These are phyloP conservation scores for Vanderwaltozyma verrucispora DNA, from an alignment of 805 yeast genomes.

Conservation along the genomic window DNA sequence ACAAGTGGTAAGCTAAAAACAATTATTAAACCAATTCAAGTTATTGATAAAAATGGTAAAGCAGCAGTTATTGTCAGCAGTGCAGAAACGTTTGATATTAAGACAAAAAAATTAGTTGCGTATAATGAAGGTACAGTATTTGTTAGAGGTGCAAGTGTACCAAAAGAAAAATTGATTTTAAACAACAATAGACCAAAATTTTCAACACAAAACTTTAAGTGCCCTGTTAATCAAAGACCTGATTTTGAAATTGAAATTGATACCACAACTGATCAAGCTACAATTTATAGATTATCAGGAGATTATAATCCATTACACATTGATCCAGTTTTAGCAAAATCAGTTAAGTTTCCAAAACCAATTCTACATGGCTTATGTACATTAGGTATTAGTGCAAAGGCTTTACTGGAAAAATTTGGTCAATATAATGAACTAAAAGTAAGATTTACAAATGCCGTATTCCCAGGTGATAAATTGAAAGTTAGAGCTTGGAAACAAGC, in stretches of 20 bases:
- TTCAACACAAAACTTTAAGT: constrained; percentile 51
- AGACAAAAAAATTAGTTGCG: constrained; percentile 60
- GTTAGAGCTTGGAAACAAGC: constrained; percentile 80
- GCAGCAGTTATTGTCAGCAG: constrained; percentile 68
- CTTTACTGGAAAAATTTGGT: constrained; percentile 71
- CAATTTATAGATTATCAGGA: constrained; percentile 83
- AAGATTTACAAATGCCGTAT: constrained; percentile 83
- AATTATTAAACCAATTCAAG: constrained; percentile 55
- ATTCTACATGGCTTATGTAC: constrained; percentile 89
- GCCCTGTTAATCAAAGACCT: constrained; percentile 50
- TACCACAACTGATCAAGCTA: constrained; percentile 68
- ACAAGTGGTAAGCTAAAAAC: constrained; percentile 55
- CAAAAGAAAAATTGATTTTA: constrained; percentile 40
- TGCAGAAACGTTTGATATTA: constrained; percentile 55
- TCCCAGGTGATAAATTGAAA: constrained; percentile 84
- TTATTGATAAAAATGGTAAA: constrained; percentile 78
- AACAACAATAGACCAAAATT: constrained; percentile 42
- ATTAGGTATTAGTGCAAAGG: constrained; percentile 73
- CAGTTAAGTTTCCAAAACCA: constrained; percentile 77
- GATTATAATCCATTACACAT: constrained; percentile 94
- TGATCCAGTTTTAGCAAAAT: constrained; percentile 83
- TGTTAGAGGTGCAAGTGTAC: constrained; percentile 59
- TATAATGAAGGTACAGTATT: constrained; percentile 79
- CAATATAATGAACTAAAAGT: constrained; percentile 75
- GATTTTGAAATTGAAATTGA: constrained; percentile 52